These are phyloP conservation scores for Xylaria sp. DNA, from an alignment of 2,329 filamentous ascomycete genomes.

Conservation along the genomic window DNA sequence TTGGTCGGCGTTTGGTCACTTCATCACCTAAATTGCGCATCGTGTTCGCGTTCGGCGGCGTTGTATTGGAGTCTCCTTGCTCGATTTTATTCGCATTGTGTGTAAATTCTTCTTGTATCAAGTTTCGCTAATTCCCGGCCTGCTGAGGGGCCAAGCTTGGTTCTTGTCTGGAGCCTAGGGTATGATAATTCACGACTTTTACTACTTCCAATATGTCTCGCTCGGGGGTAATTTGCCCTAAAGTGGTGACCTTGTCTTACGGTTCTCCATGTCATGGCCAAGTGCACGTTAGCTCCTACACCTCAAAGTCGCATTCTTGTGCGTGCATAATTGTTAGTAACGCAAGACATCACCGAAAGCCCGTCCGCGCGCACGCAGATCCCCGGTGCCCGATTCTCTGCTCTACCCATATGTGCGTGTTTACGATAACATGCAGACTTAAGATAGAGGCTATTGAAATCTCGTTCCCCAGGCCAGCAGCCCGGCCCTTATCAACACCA, in stretches of 20 bases:
- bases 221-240: neutral
- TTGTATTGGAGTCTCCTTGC: constrained; percentile 13
- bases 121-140: constrained; percentile 13
- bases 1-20: constrained; percentile 22
- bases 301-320: too few relatives aligned
- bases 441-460: too few relatives aligned
- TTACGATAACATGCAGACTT: too few relatives aligned
- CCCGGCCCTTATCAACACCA: too few relatives aligned
- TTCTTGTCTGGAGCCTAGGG: neutral
- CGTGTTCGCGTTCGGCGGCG: constrained; percentile 1
- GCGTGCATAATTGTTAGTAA: too few relatives aligned
- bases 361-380: too few relatives aligned
- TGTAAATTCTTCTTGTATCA: constrained; percentile 17
- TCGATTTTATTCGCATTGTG: neutral
- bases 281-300: too few relatives aligned
- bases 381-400: too few relatives aligned
- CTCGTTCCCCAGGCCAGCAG: too few relatives aligned
- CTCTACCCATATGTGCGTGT: too few relatives aligned
- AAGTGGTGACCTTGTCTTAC: neutral
- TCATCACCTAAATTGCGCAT: neutral
- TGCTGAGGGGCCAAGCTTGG: constrained; percentile 1
- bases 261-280: too few relatives aligned
- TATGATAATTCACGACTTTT: constrained; percentile 26
- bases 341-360: too few relatives aligned
- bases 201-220: neutral